A percentile compares a stretch with the other conserved stretches of the same genome.
These are phyloP conservation scores for Sclerotinia minor DNA, from an alignment of 2,329 filamentous ascomycete species.

Conservation along the genomic window DNA sequence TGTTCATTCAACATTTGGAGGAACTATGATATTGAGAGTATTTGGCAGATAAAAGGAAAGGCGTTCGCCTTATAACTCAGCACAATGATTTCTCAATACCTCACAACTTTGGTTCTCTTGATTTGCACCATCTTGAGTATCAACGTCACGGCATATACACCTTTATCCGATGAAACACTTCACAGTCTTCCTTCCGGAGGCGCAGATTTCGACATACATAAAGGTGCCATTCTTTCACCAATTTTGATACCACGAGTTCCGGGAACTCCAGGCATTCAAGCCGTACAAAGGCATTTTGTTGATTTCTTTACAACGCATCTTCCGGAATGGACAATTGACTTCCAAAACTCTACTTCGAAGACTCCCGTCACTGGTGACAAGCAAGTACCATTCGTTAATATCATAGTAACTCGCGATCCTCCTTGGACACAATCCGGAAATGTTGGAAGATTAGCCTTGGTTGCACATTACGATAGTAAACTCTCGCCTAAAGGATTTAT, in stretches of 20 bases:
- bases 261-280: slow-evolving; percentile 72
- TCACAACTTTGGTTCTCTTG: slow-evolving; percentile 29
- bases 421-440: slow-evolving; percentile 76
- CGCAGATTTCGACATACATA: slow-evolving; percentile 74
- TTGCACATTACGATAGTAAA: slow-evolving; percentile 93
- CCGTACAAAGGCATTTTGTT: slow-evolving; percentile 78
- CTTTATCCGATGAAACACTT: slow-evolving; percentile 74
- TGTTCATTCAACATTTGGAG: slow-evolving; percentile 4
- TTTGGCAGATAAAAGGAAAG: slow-evolving; percentile 26
- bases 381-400: slow-evolving; percentile 79
- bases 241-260: slow-evolving; percentile 87
- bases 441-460: slow-evolving; percentile 77
- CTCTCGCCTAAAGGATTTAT: slow-evolving; percentile 81
- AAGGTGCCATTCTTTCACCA: slow-evolving; percentile 75
- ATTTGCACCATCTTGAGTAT: slow-evolving; percentile 29
- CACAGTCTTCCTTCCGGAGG: slow-evolving; percentile 69
- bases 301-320: slow-evolving; percentile 75
- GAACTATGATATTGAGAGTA: slow-evolving; percentile 35
- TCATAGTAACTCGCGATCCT: slow-evolving; percentile 84
- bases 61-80: slow-evolving; percentile 30
- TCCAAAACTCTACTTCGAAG: slow-evolving; percentile 86
- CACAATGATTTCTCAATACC: slow-evolving; percentile 30
- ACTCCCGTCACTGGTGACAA: slow-evolving; percentile 73
- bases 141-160: slow-evolving; percentile 35
- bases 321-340: slow-evolving; percentile 75